phyloP scores from a whole-genome alignment of 192 early-diverging fungal species.

The Geranomyces variabilis region DNA sequence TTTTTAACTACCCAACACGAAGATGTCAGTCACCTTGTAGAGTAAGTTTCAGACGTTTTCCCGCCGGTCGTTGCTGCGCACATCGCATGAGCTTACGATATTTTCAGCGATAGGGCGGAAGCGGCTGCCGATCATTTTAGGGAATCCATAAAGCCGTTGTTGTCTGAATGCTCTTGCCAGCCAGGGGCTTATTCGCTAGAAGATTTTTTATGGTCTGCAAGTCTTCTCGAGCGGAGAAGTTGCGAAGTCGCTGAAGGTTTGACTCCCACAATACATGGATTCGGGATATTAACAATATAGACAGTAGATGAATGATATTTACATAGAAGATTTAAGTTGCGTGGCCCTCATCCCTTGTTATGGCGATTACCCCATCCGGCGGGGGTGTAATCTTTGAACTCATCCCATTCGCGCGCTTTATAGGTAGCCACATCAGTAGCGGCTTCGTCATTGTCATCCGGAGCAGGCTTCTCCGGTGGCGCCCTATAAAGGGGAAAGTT shows the following conservation, averaged over 20 bases:
- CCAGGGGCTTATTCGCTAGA: constrained; percentile 2
- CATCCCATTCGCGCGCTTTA: constrained; percentile 87
- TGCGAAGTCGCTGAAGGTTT: constrained; percentile 11
- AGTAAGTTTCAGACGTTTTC: not conserved
- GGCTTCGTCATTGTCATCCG: constrained; percentile 79
- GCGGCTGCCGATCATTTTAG: constrained; percentile 24
- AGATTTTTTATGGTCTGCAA: constrained; percentile 38
- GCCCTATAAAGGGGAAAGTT: constrained; percentile 36
- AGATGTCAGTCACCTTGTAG: not conserved
- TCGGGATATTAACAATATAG: constrained; percentile 10
- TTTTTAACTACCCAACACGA: not conserved
- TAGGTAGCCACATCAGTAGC: constrained; percentile 83
- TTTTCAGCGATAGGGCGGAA: not conserved
- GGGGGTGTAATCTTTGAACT: constrained; percentile 73
- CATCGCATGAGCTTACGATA: not conserved
- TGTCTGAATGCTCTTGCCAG: not conserved
- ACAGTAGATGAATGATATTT: no score
- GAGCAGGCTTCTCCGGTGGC: constrained; percentile 72
- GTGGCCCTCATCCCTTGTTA: constrained; percentile 45
- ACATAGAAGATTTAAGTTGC: no score
- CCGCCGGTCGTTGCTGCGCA: not conserved
- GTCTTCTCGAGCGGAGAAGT: constrained; percentile 33
- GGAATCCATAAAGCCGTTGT: constrained; percentile 18
- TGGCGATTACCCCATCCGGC: constrained; percentile 56
- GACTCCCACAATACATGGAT: not conserved